Evolutionary conservation across 257 asterid genomes (phyloP).

Genomic region (Voacanga thouarsii): DNA sequence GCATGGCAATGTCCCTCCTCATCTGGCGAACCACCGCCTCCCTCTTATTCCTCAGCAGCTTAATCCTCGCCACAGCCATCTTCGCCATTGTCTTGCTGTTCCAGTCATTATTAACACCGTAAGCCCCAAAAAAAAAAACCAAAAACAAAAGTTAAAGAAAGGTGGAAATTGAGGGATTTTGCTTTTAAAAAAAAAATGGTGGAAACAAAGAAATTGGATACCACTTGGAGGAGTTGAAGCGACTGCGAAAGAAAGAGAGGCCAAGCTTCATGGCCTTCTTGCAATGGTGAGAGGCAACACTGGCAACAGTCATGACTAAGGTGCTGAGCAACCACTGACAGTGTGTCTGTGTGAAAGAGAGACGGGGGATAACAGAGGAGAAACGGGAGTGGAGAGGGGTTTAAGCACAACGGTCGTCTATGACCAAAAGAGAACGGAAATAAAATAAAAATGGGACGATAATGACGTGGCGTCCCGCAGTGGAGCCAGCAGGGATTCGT

Average conservation of each 20-base stretch:
- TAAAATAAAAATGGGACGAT: conserved; percentile 10
- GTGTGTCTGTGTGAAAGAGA: not conserved
- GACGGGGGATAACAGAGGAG: not conserved
- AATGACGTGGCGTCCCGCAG: conserved; percentile 33
- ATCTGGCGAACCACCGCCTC: conserved; percentile 90
- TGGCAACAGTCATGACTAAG: conserved; percentile 40
- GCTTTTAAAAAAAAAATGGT: not conserved
- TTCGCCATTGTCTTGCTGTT: conserved; percentile 90
- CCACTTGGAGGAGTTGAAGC: conserved; percentile 79
- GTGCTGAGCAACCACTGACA: not conserved
- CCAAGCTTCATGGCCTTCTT: conserved; percentile 65
- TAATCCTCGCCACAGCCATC: conserved; percentile 95
- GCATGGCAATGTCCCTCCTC: conserved; percentile 95
- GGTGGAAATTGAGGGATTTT: not conserved
- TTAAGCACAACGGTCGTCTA: conserved; percentile 61
- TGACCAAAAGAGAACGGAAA: conserved; percentile 11
- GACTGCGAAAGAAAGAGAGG: conserved; percentile 48
- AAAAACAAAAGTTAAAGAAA: not conserved
- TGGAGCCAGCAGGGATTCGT: conserved; percentile 13
- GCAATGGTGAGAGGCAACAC: conserved; percentile 51
- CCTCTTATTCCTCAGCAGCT: conserved; percentile 92
- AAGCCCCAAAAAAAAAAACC: not conserved
- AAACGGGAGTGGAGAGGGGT: conserved; percentile 4
- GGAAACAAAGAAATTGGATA: not conserved
- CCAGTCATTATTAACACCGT: conserved; percentile 13